phyloP scores from a whole-genome alignment of 192 early-diverging fungal species.

The Backusella tuberculispora region DNA sequence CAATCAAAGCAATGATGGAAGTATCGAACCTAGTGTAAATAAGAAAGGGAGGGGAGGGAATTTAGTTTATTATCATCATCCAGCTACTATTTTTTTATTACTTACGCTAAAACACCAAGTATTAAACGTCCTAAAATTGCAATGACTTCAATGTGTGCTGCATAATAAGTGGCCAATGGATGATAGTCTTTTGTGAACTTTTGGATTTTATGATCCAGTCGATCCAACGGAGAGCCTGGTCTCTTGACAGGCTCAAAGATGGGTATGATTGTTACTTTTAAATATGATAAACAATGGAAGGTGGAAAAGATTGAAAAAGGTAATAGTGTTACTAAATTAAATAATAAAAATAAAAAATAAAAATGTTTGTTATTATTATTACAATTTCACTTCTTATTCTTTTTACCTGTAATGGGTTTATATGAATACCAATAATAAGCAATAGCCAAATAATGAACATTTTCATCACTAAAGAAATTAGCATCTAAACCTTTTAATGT shows the following conservation, averaged over 20 bases:
- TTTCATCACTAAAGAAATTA: slow-evolving; percentile 68
- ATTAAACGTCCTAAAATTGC: slow-evolving; percentile 66
- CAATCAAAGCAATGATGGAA: slow-evolving; percentile 44
- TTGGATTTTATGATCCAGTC: slow-evolving; percentile 45
- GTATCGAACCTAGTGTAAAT: slow-evolving; percentile 36
- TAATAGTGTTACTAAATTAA: slow-evolving; percentile 62
- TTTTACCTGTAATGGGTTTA: slow-evolving; percentile 66
- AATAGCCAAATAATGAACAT: slow-evolving; percentile 72
- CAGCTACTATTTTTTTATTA: neutral
- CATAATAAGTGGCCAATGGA: slow-evolving; percentile 56
- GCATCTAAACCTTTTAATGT: neutral
- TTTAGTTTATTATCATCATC: neutral
- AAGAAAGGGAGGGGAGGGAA: neutral
- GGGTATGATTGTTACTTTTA: slow-evolving; percentile 63
- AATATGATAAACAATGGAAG: slow-evolving; percentile 72
- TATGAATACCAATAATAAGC: slow-evolving; percentile 71
- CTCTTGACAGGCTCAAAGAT: slow-evolving; percentile 50
- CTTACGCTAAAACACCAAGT: slow-evolving; percentile 52
- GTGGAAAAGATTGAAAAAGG: slow-evolving; percentile 75
- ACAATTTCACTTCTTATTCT: neutral
- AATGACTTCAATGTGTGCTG: slow-evolving; percentile 71
- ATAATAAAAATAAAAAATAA: neutral
- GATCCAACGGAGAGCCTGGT: neutral
- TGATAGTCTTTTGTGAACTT: slow-evolving; percentile 61
- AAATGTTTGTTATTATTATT: neutral